Evolutionary conservation across 768 basidiomycete species (phyloP).

Genomic region (Serendipita sp.): DNA sequence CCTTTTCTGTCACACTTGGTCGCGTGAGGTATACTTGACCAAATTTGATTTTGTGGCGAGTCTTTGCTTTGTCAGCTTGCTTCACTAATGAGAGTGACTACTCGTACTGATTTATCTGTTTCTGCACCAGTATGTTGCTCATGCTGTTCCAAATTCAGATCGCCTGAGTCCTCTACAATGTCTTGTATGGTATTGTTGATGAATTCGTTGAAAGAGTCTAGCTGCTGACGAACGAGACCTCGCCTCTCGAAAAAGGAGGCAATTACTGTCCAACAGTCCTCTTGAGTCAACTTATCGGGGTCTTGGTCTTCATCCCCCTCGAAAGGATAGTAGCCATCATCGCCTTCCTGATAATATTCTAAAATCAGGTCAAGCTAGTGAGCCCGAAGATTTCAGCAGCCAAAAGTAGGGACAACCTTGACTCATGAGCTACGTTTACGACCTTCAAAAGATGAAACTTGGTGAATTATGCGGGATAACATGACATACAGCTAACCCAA

Average conservation of each 20-base stretch:
- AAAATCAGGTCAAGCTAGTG: too few relatives aligned
- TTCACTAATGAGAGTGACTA: not conserved
- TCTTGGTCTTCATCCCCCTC: slow-evolving; percentile 32
- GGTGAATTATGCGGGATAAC: not conserved
- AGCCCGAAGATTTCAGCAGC: too few relatives aligned
- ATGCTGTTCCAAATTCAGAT: slow-evolving; percentile 89
- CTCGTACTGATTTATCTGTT: slow-evolving; percentile 25
- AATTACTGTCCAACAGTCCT: slow-evolving; percentile 92
- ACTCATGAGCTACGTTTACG: not conserved
- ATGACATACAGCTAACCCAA: not conserved
- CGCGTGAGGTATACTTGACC: slow-evolving; percentile 94
- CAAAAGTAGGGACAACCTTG: not conserved
- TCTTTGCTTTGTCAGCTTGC: slow-evolving; percentile 21
- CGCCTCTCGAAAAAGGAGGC: slow-evolving; percentile 94
- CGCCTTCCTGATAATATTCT: slow-evolving; percentile 5
- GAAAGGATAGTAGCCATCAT: slow-evolving; percentile 3
- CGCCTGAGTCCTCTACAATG: slow-evolving; percentile 90
- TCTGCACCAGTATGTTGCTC: slow-evolving; percentile 83
- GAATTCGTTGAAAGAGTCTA: slow-evolving; percentile 97
- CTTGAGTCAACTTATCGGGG: slow-evolving; percentile 74
- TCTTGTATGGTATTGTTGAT: slow-evolving; percentile 99
- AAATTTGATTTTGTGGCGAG: slow-evolving; percentile 93
- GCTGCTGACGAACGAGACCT: slow-evolving; percentile 92
- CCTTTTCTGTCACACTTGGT: slow-evolving; percentile 87
- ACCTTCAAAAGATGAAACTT: not conserved